Conservation (phyloP, 2,329 filamentous ascomycete genomes). For the Sordariomycetes sp. region DNA sequence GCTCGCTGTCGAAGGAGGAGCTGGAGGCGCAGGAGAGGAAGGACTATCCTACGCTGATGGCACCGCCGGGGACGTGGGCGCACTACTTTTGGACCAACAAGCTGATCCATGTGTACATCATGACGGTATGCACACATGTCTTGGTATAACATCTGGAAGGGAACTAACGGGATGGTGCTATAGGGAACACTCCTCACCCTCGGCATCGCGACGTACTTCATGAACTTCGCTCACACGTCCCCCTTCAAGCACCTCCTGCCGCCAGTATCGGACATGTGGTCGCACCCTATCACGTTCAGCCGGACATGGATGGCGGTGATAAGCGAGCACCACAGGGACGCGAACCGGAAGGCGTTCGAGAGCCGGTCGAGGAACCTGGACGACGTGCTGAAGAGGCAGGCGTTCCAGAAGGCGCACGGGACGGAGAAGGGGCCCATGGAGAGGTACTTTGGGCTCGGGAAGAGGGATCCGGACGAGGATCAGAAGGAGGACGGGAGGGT, state of each 20-base stretch:
- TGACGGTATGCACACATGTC: conserved; percentile 49
- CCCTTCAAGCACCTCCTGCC: conserved; percentile 74
- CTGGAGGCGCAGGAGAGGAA: conserved; percentile 53
- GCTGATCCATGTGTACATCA: conserved; percentile 70
- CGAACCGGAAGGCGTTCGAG: conserved; percentile 57
- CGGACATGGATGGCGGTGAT: conserved; percentile 61
- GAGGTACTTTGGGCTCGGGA: conserved; percentile 27
- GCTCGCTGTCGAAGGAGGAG: conserved; percentile 56
- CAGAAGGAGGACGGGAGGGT: conserved; percentile 20
- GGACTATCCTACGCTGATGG: conserved; percentile 83
- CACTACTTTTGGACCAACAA: conserved; percentile 76
- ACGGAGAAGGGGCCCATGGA: conserved; percentile 53
- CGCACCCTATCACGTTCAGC: conserved; percentile 59
- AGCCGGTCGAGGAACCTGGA: conserved; percentile 64
- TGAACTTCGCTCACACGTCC: conserved; percentile 70
- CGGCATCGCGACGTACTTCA: conserved; percentile 60
- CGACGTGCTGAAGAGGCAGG: conserved; percentile 76
- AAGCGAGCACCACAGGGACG: conserved; percentile 64
- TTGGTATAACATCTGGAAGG: conserved; percentile 6
- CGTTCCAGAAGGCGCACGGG: conserved; percentile 80
- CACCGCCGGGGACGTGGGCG: conserved; percentile 69
- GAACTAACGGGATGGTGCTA: not conserved
- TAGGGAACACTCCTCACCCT: conserved; percentile 59
- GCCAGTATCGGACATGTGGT: conserved; percentile 53
- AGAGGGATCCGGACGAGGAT: conserved; percentile 22